A percentile compares a stretch with the other conserved stretches of the same genome.
These are phyloP conservation scores for Solanum chaucha DNA, from an alignment of 257 asterid genomes.

Conservation along the genomic window DNA sequence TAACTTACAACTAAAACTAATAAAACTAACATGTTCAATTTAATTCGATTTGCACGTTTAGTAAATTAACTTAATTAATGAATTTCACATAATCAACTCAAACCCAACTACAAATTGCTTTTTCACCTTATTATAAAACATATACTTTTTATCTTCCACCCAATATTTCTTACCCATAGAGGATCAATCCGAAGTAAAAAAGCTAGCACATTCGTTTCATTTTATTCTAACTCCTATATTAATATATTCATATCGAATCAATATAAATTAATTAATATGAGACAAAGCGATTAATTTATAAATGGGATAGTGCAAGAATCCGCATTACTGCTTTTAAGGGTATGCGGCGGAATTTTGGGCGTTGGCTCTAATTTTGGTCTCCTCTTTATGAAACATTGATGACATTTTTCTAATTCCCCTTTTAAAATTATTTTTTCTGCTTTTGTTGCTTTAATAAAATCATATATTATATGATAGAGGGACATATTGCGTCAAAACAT, in stretches of 20 bases:
- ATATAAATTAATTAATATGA: too few relatives aligned
- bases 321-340: background rate
- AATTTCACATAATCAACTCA: background rate
- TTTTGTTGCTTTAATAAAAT: background rate
- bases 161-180: too few relatives aligned
- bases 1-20: background rate
- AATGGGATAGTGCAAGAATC: background rate
- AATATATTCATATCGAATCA: too few relatives aligned
- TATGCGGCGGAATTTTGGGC: background rate
- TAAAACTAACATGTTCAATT: background rate
- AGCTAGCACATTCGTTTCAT: accelerated
- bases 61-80: background rate
- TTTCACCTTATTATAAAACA: too few relatives aligned
- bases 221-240: too few relatives aligned
- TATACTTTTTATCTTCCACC: background rate
- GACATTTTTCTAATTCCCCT: background rate
- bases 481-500: background rate
- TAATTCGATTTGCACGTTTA: background rate
- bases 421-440: too few relatives aligned
- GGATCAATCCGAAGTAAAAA: too few relatives aligned
- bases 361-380: background rate
- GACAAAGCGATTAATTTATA: too few relatives aligned
- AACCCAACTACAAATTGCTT: background rate
- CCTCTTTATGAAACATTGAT: background rate
- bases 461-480: background rate